These are phyloP conservation scores for Myochromella boudieri DNA, from an alignment of 768 basidiomycete species.

Conservation along the genomic window DNA sequence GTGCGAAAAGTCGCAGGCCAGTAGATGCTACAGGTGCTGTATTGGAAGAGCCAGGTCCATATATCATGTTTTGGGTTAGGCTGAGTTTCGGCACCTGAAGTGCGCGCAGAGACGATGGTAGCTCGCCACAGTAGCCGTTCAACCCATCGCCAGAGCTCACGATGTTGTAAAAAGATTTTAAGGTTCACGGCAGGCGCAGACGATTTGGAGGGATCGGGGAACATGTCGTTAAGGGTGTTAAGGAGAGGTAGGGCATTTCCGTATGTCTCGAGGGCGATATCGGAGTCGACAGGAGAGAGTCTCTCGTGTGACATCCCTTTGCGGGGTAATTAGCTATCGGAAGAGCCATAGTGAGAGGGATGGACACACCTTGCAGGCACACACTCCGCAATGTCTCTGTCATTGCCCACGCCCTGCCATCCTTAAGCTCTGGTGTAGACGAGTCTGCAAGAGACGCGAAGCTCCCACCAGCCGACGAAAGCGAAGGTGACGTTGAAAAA, in stretches of 20 bases:
- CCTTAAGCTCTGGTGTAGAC: conserved; percentile 54
- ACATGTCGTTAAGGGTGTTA: conserved; percentile 22
- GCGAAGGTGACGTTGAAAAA: conserved; percentile 35
- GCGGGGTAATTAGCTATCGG: conserved; percentile 1
- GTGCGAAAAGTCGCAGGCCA: conserved; percentile 85
- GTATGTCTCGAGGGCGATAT: conserved; percentile 59
- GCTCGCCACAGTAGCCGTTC: conserved; percentile 85
- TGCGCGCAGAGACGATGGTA: conserved; percentile 59
- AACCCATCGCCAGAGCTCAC: conserved; percentile 86
- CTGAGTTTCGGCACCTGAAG: conserved; percentile 36
- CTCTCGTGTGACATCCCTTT: conserved; percentile 79
- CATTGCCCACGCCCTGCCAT: conserved; percentile 72
- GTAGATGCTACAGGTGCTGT: conserved; percentile 56
- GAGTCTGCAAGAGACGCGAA: conserved; percentile 41
- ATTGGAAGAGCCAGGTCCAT: conserved; percentile 66
- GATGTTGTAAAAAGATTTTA: conserved; percentile 54
- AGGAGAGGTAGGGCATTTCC: conserved; percentile 55
- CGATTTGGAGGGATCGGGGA: conserved; percentile 22
- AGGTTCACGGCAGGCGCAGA: conserved; percentile 40
- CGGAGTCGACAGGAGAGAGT: conserved; percentile 45
- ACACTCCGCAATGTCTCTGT: conserved; percentile 73
- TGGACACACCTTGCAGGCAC: conserved; percentile 69
- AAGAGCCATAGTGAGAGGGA: neutral
- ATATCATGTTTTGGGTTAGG: conserved; percentile 34
- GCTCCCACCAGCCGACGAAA: conserved; percentile 51